Percentiles rank a stretch among this genome's conserved stretches.
Conservation (phyloP, 768 basidiomycete genomes). For the Dendrothele bispora region DNA sequence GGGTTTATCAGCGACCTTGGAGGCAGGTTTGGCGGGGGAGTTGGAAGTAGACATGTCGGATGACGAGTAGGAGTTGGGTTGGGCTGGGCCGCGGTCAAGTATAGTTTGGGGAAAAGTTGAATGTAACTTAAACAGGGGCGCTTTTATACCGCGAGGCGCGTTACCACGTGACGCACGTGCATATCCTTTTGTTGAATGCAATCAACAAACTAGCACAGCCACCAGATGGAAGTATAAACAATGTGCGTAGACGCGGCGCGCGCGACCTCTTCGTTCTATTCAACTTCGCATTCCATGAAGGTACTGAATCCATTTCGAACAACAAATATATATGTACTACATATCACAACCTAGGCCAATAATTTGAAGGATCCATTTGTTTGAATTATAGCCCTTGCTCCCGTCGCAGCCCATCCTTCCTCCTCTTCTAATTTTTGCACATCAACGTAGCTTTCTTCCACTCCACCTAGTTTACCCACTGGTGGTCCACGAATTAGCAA, state of each 20-base stretch:
- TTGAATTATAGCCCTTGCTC: constrained; percentile 47
- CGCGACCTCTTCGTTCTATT: background rate
- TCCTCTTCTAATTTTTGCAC: constrained; percentile 28
- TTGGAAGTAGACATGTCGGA: constrained; percentile 4
- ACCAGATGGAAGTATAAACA: background rate
- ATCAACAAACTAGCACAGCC: background rate
- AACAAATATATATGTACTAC: constrained; percentile 2
- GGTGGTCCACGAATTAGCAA: constrained; percentile 72
- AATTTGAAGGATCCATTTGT: constrained; percentile 67
- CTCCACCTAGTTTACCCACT: constrained; percentile 53
- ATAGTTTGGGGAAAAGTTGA: background rate
- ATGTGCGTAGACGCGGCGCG: background rate
- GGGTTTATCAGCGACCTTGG: background rate
- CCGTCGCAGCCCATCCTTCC: constrained; percentile 48
- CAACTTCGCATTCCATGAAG: background rate
- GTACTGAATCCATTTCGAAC: no score
- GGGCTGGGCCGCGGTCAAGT: background rate
- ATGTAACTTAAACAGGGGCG: background rate
- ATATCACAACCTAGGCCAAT: constrained; percentile 3
- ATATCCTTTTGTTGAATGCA: background rate
- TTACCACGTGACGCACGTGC: background rate
- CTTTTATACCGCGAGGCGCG: background rate
- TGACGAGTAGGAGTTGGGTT: background rate
- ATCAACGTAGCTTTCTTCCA: constrained; percentile 37
- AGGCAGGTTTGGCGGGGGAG: constrained; percentile 4